A percentile compares a stretch with the other conserved stretches of the same genome.
phyloP scores from a whole-genome alignment of 1,284 basidiomycete species.

The Caloboletus firmus region DNA sequence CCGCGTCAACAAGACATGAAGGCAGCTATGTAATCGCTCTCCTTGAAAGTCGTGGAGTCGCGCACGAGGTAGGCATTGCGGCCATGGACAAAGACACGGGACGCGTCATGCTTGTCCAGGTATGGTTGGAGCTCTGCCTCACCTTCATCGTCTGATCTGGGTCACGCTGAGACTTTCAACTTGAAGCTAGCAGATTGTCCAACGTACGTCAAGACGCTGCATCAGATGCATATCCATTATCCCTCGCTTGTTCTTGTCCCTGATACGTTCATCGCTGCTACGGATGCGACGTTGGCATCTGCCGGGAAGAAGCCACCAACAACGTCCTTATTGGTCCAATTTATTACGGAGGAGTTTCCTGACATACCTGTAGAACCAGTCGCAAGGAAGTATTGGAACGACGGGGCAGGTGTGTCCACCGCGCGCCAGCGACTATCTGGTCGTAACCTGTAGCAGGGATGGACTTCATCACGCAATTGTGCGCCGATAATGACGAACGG shows the following conservation, averaged over 20 bases:
- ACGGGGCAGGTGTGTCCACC: slow-evolving; percentile 57
- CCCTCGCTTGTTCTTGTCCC: slow-evolving; percentile 77
- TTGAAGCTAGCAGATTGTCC: slow-evolving; percentile 74
- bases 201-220: slow-evolving; percentile 84
- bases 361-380: slow-evolving; percentile 65
- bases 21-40: slow-evolving; percentile 64
- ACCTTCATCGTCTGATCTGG: neutral
- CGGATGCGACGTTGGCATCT: slow-evolving; percentile 48
- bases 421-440: neutral
- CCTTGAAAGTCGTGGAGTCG: slow-evolving; percentile 72
- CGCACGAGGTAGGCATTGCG: slow-evolving; percentile 82
- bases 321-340: slow-evolving; percentile 67
- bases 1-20: slow-evolving; percentile 57
- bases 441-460: slow-evolving; percentile 52
- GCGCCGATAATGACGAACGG: slow-evolving; percentile 74
- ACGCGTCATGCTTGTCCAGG: slow-evolving; percentile 70
- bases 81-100: slow-evolving; percentile 82
- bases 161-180: no score
- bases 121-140: slow-evolving; percentile 26
- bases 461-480: slow-evolving; percentile 73
- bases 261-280: slow-evolving; percentile 67
- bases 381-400: slow-evolving; percentile 80
- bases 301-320: slow-evolving; percentile 45
- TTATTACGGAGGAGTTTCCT: slow-evolving; percentile 75
- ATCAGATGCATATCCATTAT: slow-evolving; percentile 78